Evolutionary conservation across 1,284 basidiomycete species (phyloP).

Genomic region (Phellopilus nigrolimitatus): DNA sequence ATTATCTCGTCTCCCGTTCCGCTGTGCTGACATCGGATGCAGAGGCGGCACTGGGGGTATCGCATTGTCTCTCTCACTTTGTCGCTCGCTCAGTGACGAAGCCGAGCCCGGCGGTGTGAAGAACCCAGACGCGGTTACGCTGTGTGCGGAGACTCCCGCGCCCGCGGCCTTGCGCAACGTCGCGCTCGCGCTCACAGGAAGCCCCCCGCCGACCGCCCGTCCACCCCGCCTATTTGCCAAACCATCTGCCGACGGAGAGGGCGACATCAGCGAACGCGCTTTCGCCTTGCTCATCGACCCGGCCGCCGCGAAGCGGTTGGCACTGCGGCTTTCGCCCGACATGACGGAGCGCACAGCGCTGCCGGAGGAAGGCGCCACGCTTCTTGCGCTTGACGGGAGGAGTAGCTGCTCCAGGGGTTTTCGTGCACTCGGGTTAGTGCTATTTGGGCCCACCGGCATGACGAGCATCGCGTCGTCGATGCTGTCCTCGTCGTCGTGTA

Average conservation of each 20-base stretch:
- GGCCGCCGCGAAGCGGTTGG: slow-evolving; percentile 15
- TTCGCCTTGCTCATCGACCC: slow-evolving; percentile 44
- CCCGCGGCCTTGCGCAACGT: slow-evolving; percentile 58
- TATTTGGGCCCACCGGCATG: slow-evolving; percentile 59
- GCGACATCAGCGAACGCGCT: slow-evolving; percentile 17
- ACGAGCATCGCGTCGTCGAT: slow-evolving; percentile 71
- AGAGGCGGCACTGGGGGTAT: slow-evolving; percentile 31
- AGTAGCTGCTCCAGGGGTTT: slow-evolving; percentile 22
- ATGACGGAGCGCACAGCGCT: slow-evolving; percentile 17
- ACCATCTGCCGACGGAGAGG: not conserved
- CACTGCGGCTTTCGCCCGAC: slow-evolving; percentile 22
- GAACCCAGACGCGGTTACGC: slow-evolving; percentile 69
- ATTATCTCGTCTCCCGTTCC: not conserved
- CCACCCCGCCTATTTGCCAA: not conserved
- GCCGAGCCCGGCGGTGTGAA: slow-evolving; percentile 48
- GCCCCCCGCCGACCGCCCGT: slow-evolving; percentile 34
- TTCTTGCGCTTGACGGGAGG: slow-evolving; percentile 36
- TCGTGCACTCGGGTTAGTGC: slow-evolving; percentile 7
- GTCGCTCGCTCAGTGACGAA: not conserved
- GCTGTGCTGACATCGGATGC: slow-evolving; percentile 9
- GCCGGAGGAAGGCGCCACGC: not conserved
- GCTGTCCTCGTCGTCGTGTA: slow-evolving; percentile 56
- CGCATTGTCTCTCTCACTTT: slow-evolving; percentile 24
- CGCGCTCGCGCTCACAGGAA: slow-evolving; percentile 44
- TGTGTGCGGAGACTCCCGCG: slow-evolving; percentile 63